Evolutionary conservation across 1,284 basidiomycete species (phyloP).

Genomic region (Pisolithus thermaeus): DNA sequence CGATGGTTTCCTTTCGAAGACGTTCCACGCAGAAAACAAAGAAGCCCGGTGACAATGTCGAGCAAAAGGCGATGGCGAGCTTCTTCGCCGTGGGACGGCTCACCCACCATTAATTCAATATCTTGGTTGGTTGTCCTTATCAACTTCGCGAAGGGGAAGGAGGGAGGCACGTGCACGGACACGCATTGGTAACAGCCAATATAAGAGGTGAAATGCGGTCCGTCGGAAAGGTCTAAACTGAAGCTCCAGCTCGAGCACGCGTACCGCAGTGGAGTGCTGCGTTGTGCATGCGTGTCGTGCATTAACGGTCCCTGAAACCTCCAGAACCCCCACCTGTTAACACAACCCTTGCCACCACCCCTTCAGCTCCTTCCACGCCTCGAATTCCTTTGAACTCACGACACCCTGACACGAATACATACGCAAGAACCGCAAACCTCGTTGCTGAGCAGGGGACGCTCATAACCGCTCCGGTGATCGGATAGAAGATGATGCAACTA

Average conservation of each 20-base stretch:
- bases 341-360: background rate
- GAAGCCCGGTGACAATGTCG: background rate
- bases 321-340: background rate
- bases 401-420: too few species aligned
- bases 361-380: too few species aligned
- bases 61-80: background rate
- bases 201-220: background rate
- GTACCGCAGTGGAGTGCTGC: background rate
- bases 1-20: background rate
- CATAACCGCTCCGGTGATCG: background rate
- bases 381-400: too few species aligned
- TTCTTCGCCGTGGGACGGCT: background rate
- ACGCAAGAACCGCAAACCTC: too few species aligned
- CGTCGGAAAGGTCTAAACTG: background rate
- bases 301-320: background rate
- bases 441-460: background rate
- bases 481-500: background rate
- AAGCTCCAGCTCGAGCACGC: background rate
- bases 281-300: background rate
- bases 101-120: background rate
- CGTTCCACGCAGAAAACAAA: background rate
- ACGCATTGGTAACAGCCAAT: background rate
- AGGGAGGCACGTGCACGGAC: background rate
- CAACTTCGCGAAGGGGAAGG: background rate
- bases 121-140: background rate